Base-by-base conservation (phyloP, 202 grass and related monocot species). In the Dendrocalamus latiflorus region DNA sequence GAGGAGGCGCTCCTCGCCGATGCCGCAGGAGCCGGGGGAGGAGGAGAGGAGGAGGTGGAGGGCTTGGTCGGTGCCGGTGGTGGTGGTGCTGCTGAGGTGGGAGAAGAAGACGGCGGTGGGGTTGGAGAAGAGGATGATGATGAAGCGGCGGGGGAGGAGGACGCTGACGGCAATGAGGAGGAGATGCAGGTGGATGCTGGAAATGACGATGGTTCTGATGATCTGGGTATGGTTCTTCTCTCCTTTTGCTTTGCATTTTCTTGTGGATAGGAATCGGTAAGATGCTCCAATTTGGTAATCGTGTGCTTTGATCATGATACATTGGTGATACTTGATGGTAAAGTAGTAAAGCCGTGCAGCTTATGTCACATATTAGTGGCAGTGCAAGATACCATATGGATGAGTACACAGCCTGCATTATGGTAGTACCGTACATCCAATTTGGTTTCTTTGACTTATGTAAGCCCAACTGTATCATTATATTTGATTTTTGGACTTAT, bases 1-100 rank as follows among this genome's bases (percentile, higher is more conserved):
- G 89, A 94, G 76, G 92, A 90, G 71, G 88, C 85, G 41, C 66
- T 86, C 42, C 78, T 89, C 43, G 83, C 82, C 1, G 77, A 53
- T 53, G 76, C 76, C 10, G 58, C 25, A 18, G 83, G 33, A 12
- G 47, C 44, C 61, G 64, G n/a, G 10, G 80, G 26, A 70, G 81
- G 16, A 13, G 86, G 4, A 28, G 57, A 10, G 6, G 71, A 81
- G 56, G 77, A 66, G 58, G 68, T 73, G 18, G 76, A 43, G 78
- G 87, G 39, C 1, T 64, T 82, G 58, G 78, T 82, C 42, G 72
- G 55, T 37, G 79, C 39, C 8, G 79, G 44, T n/a, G 65, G 54
- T 25, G 81, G 67, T 8, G 65, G 2, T 11, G 18, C 3, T 7
- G 74, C 42, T 38, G 56, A 57, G 38, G 78, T 77, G 17, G 25